phyloP scores from a whole-genome alignment of 129 eudicot species.

The Saposhnikovia divaricata region DNA sequence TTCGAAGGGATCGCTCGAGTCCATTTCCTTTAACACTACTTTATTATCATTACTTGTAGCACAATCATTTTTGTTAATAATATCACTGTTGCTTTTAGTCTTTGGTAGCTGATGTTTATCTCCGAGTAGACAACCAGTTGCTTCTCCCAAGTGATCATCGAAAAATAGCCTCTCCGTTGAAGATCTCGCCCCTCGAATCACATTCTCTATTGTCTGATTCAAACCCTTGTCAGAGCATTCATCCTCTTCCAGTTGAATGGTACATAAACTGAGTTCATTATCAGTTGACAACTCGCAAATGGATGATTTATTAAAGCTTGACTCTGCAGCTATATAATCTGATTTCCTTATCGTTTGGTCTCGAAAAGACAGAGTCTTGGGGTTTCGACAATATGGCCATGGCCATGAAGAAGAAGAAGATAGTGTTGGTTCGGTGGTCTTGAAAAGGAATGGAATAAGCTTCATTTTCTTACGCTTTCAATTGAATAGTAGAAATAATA shows the following conservation, averaged over 20 bases:
- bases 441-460: conserved; percentile 31
- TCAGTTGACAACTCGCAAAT: background rate
- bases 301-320: background rate
- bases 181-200: conserved; percentile 35
- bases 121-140: conserved; percentile 51
- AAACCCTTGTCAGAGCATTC: background rate
- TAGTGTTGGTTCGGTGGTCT: conserved; percentile 23
- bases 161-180: conserved; percentile 58
- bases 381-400: conserved; percentile 56
- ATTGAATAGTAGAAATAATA: background rate
- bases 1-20: conserved; percentile 55
- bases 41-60: background rate
- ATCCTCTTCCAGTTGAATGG: background rate
- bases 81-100: conserved; percentile 7
- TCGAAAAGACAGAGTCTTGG: conserved; percentile 76
- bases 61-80: background rate
- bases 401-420: conserved; percentile 24
- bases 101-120: conserved; percentile 14
- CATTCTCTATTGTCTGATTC: conserved; percentile 19
- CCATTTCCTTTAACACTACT: conserved; percentile 39
- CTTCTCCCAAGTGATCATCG: conserved; percentile 35
- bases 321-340: conserved; percentile 10
- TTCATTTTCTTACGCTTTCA: conserved; percentile 25
- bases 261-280: background rate
- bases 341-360: conserved; percentile 34